Base-by-base conservation (phyloP, 176 grass and related monocot genomes). In the Lolium perenne region DNA sequence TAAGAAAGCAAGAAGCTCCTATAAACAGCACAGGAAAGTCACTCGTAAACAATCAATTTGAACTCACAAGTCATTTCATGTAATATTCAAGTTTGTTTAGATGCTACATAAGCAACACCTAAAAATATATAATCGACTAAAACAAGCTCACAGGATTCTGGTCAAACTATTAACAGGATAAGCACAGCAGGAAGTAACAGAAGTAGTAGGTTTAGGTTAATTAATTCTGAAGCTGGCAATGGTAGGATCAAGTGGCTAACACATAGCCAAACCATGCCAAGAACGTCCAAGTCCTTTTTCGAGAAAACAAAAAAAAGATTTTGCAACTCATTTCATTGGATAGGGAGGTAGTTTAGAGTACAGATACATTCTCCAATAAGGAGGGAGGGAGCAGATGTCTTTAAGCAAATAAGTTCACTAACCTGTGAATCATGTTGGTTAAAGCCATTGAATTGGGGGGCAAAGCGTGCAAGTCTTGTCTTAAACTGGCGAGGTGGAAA, bases 341-440 rank as follows among this genome's bases (percentile, higher is more conserved):
- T 35, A 35, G 32, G 32, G 32, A 35, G 32, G 32, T 35, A 35
- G 32, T 35, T 35, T 35, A 35, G 32, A 35, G 32, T 35, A 35
- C 32, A 35, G 32, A 35, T 35, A 35, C 32, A 35, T 35, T 35
- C 32, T 35, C 32, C 32, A 35, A 35, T 35, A 35, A 35, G 32
- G 32, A 35, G 32, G 32, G 32, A 35, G 32, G 32, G 32, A 35
- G 32, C 32, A 35, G 32, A 29, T 29, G 26, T 1, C 26, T 77
- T 46, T 15, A 40, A 49, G 5, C 21, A 9, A 88, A 58, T 79
- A 16, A 80, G 22, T 20, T 26, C 32, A 84, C 80, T 83, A 41
- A 98, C 97, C 90, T 99, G 97, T 57, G 97, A 98, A 88, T 99
- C 97, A 81, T 99, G 97, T 92, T 96, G 97, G 73, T 94, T 99